These are phyloP conservation scores for Chloromonas sp. DNA, from an alignment of 163 green algal species.

Conservation along the genomic window DNA sequence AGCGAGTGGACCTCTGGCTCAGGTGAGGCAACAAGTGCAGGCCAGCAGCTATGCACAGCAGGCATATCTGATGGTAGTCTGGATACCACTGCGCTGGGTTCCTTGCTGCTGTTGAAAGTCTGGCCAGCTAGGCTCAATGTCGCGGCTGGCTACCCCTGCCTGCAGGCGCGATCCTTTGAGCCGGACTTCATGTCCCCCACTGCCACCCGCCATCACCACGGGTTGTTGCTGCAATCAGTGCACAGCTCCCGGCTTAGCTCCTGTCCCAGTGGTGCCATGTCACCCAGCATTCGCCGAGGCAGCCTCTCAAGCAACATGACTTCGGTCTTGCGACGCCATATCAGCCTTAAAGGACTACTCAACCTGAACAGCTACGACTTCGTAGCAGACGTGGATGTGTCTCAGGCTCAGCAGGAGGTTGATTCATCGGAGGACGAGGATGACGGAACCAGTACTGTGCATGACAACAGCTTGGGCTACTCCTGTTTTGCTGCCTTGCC, in stretches of 20 bases:
- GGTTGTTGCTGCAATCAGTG: neutral
- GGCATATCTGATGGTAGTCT: no score
- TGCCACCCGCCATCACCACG: neutral
- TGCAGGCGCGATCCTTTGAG: no score
- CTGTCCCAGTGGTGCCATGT: neutral
- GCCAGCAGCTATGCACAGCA: no score
- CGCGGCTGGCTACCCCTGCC: no score
- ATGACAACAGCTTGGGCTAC: no score
- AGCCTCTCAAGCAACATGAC: neutral
- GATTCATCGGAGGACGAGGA: neutral
- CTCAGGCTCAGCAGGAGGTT: neutral
- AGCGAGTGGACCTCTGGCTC: no score
- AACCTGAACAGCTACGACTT: neutral
- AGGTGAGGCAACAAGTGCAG: no score
- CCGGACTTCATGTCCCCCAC: no score
- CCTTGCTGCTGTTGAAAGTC: no score
- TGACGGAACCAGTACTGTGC: neutral
- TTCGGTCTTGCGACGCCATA: neutral
- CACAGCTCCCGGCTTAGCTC: neutral
- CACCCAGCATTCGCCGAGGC: neutral
- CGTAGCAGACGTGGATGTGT: neutral
- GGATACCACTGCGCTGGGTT: no score
- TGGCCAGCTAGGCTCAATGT: no score
- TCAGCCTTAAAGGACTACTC: neutral
- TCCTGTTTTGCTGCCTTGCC: no score